Evolutionary conservation across 2,329 filamentous ascomycete genomes (phyloP).

Genomic region (Monilinia aucupariae): DNA sequence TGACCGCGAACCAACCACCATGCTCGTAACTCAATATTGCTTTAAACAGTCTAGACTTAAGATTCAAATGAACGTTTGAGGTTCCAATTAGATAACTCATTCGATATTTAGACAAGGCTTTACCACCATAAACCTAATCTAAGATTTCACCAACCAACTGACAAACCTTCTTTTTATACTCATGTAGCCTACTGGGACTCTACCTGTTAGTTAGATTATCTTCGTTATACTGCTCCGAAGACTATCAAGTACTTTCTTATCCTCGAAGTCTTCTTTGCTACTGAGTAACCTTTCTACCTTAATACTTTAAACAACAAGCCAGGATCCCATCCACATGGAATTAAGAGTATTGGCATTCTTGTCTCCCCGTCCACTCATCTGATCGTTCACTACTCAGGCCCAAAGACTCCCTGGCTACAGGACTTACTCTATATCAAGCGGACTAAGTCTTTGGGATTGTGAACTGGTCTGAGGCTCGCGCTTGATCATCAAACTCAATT

Average conservation of each 20-base stretch:
- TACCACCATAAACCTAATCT: not conserved
- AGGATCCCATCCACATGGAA: not conserved
- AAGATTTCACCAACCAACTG: slow-evolving; percentile 1
- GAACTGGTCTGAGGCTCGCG: not conserved
- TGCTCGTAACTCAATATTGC: no score
- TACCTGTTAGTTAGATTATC: not conserved
- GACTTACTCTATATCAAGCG: not conserved
- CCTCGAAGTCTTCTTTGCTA: not conserved
- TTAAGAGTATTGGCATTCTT: slow-evolving; percentile 1
- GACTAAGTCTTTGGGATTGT: not conserved
- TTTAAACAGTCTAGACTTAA: no score
- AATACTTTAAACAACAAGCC: not conserved
- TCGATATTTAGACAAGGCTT: not conserved
- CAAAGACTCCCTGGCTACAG: not conserved
- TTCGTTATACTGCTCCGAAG: not conserved
- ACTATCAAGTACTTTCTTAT: no score
- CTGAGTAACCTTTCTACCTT: not conserved
- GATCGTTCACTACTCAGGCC: not conserved
- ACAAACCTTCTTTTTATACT: slow-evolving; percentile 2
- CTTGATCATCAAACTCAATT: slow-evolving; percentile 1
- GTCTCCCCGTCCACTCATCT: not conserved
- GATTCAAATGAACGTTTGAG: no score
- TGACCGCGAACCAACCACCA: no score
- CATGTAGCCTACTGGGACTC: not conserved
- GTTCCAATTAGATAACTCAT: not conserved